Conservation (phyloP, 768 basidiomycete genomes). For the Amanita polypyramis region DNA sequence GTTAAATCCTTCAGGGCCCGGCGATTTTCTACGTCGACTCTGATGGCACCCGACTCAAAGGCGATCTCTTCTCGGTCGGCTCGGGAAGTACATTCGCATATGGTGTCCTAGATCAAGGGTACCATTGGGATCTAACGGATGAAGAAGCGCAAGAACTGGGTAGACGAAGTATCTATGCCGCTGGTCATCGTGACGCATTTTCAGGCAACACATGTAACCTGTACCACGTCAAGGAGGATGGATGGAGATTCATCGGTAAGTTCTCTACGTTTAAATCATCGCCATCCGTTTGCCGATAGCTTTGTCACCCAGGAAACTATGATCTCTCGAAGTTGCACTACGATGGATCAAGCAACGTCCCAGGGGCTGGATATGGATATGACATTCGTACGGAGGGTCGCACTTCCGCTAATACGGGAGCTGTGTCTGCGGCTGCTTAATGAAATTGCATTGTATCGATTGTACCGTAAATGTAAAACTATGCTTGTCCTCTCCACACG, state of each 20-base stretch:
- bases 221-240: slow-evolving; percentile 89
- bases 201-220: slow-evolving; percentile 95
- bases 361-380: slow-evolving; percentile 72
- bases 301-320: slow-evolving; percentile 61
- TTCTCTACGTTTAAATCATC: slow-evolving; percentile 6
- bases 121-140: slow-evolving; percentile 85
- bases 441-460: neutral
- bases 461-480: slow-evolving; percentile 6
- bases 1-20: slow-evolving; percentile 52
- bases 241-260: slow-evolving; percentile 93
- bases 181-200: slow-evolving; percentile 93
- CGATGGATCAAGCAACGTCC: slow-evolving; percentile 67
- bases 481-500: neutral
- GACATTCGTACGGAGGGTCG: slow-evolving; percentile 55
- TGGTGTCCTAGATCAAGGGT: slow-evolving; percentile 94
- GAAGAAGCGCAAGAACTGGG: slow-evolving; percentile 94
- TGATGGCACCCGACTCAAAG: slow-evolving; percentile 91
- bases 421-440: slow-evolving; percentile 14
- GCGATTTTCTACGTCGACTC: slow-evolving; percentile 97
- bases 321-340: slow-evolving; percentile 88
- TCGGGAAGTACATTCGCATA: slow-evolving; percentile 99
- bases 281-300: too few species aligned
- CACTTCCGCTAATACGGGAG: slow-evolving; percentile 38
- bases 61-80: slow-evolving; percentile 97
- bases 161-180: slow-evolving; percentile 89